Evolutionary conservation across 2,329 filamentous ascomycete genomes (phyloP).

Genomic region (Aaosphaeria arxii): DNA sequence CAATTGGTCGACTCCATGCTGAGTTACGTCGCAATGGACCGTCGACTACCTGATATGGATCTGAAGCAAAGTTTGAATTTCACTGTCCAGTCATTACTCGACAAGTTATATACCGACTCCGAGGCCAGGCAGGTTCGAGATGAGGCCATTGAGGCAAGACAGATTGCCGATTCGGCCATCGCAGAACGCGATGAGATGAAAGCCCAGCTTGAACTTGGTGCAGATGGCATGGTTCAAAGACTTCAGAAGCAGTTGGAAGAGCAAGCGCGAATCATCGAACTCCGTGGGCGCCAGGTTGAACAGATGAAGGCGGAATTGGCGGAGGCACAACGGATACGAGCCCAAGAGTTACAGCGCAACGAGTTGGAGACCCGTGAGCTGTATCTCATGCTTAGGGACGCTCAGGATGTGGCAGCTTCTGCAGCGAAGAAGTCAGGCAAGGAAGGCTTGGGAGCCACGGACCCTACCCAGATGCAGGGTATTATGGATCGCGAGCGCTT

Average conservation of each 20-base stretch:
- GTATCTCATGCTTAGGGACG: conserved; percentile 96
- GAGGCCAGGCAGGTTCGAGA: conserved; percentile 90
- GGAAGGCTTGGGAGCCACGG: conserved; percentile 56
- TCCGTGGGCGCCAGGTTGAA: conserved; percentile 82
- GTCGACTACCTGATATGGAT: conserved; percentile 92
- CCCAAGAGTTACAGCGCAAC: conserved; percentile 89
- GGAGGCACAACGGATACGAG: conserved; percentile 78
- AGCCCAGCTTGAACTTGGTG: conserved; percentile 82
- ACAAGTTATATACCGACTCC: conserved; percentile 94
- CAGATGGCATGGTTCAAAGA: conserved; percentile 89
- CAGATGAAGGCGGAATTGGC: conserved; percentile 85
- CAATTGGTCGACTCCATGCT: conserved; percentile 98
- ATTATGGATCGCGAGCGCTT: conserved; percentile 90
- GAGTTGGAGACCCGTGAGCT: conserved; percentile 94
- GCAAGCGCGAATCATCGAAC: conserved; percentile 84
- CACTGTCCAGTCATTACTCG: conserved; percentile 89
- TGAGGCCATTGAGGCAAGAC: conserved; percentile 83
- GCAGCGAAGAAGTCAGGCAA: conserved; percentile 64
- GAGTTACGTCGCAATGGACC: conserved; percentile 97
- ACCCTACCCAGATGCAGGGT: conserved; percentile 78
- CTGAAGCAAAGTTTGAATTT: conserved; percentile 97
- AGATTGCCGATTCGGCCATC: conserved; percentile 93
- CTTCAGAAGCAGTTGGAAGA: conserved; percentile 93
- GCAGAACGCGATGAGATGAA: conserved; percentile 95
- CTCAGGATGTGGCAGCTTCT: conserved; percentile 91